Conservation (phyloP, 2,329 filamentous ascomycete species). For the Onygenales sp. region DNA sequence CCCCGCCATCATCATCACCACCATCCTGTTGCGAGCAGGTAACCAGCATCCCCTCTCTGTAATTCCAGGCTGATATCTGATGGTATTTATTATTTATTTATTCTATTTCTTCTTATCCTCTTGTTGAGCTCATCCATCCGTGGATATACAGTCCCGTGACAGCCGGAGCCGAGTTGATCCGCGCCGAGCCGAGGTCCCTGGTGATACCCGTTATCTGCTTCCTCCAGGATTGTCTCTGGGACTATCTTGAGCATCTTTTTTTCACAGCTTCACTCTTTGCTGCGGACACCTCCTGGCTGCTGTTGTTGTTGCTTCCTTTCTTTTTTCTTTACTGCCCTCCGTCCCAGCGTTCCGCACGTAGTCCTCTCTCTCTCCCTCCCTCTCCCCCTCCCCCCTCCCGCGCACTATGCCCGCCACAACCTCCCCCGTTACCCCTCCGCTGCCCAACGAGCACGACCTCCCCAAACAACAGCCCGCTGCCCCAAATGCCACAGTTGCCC, state of each 20-base stretch:
- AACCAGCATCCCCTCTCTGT: no score
- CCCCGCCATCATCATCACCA: no score
- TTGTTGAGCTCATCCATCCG: no score
- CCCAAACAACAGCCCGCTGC: slow-evolving; percentile 12
- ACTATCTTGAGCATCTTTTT: no score
- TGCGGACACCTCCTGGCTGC: neutral
- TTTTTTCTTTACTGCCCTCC: slow-evolving; percentile 4
- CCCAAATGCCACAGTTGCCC: slow-evolving; percentile 46
- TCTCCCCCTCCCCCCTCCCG: neutral
- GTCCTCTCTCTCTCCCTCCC: neutral
- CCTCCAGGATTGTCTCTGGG: no score
- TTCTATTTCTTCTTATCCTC: no score
- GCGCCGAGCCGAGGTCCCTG: slow-evolving; percentile 19
- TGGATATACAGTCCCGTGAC: neutral
- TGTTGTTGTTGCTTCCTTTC: neutral
- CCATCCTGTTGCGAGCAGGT: no score
- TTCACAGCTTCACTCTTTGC: neutral
- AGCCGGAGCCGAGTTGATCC: slow-evolving; percentile 7
- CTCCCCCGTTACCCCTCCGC: slow-evolving; percentile 19
- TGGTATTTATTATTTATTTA: no score
- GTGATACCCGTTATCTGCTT: neutral
- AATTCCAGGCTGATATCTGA: no score
- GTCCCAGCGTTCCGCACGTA: neutral
- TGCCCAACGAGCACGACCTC: slow-evolving; percentile 22
- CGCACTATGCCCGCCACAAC: slow-evolving; percentile 22